A percentile compares a stretch with the other conserved stretches of the same genome.
phyloP scores from a whole-genome alignment of 2,329 filamentous ascomycete species.

The Lecanicillium sp. region DNA sequence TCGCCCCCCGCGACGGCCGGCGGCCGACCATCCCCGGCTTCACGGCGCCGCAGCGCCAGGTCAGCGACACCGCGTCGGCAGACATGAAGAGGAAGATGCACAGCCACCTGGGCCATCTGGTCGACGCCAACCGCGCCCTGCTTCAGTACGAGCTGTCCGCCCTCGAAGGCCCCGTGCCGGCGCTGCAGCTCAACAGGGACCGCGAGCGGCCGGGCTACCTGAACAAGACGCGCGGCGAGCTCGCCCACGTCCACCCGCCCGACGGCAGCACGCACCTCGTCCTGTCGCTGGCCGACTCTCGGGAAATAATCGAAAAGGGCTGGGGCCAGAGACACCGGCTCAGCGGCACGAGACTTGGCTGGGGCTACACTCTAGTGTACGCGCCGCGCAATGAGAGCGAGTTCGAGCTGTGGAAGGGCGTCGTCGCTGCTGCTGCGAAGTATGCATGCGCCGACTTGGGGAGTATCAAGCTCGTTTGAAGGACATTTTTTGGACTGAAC shows the following conservation, averaged over 20 bases:
- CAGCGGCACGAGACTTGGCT: constrained; percentile 14
- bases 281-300: constrained; percentile 32
- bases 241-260: constrained; percentile 29
- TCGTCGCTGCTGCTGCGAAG: constrained; percentile 15
- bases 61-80: constrained; percentile 11
- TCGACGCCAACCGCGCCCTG: constrained; percentile 5
- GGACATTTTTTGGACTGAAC: neutral
- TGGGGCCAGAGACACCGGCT: constrained; percentile 36
- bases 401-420: constrained; percentile 16
- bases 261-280: constrained; percentile 34
- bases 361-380: constrained; percentile 19
- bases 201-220: constrained; percentile 7
- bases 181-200: constrained; percentile 16
- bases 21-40: constrained; percentile 15
- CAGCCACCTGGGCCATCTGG: constrained; percentile 12
- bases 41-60: constrained; percentile 18
- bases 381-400: constrained; percentile 17
- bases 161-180: constrained; percentile 18
- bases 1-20: constrained; percentile 10
- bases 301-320: constrained; percentile 25
- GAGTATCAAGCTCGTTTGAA: neutral
- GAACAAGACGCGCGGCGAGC: constrained; percentile 22
- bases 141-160: constrained; percentile 15
- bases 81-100: constrained; percentile 16
- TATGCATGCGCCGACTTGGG: constrained; percentile 15